A percentile compares a stretch with the other conserved stretches of the same genome.
These are phyloP conservation scores for Suillus placidus DNA, from an alignment of 768 basidiomycete genomes.

Conservation along the genomic window DNA sequence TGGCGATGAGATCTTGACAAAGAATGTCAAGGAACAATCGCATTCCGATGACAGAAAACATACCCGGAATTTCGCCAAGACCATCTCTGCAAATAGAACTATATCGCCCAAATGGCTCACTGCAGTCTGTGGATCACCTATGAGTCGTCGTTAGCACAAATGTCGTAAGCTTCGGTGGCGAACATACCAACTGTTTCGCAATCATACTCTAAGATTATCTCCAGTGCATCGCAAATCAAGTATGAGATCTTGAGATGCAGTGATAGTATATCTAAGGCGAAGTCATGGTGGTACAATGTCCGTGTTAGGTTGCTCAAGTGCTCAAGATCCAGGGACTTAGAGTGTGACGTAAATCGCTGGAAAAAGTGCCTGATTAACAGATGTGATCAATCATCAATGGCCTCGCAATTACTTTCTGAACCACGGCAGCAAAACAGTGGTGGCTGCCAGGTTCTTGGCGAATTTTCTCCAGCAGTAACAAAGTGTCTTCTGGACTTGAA, in stretches of 20 bases:
- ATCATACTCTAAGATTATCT: constrained; percentile 71
- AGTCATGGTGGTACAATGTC: constrained; percentile 59
- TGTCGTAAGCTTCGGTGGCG: neutral
- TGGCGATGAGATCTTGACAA: constrained; percentile 50
- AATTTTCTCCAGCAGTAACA: constrained; percentile 40
- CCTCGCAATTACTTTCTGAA: constrained; percentile 50
- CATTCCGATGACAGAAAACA: constrained; percentile 20
- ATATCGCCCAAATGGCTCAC: constrained; percentile 77
- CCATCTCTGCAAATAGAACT: constrained; percentile 73
- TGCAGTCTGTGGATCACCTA: constrained; percentile 85
- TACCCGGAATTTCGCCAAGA: constrained; percentile 67
- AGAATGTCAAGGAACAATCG: constrained; percentile 9
- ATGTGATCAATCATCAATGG: neutral
- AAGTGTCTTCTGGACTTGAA: constrained; percentile 39
- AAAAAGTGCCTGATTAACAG: constrained; percentile 10
- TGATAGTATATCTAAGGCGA: constrained; percentile 67
- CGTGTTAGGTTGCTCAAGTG: constrained; percentile 71
- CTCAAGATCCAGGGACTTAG: constrained; percentile 63
- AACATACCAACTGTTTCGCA: constrained; percentile 71
- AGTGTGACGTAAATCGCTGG: constrained; percentile 62
- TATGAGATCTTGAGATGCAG: constrained; percentile 67
- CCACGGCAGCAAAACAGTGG: constrained; percentile 54
- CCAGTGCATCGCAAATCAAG: constrained; percentile 62
- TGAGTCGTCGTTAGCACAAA: constrained; percentile 3
- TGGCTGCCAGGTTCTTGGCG: constrained; percentile 63